Evolutionary conservation across 164 flowering plant genomes (phyloP).

Genomic region (Vitis rotundifolia): DNA sequence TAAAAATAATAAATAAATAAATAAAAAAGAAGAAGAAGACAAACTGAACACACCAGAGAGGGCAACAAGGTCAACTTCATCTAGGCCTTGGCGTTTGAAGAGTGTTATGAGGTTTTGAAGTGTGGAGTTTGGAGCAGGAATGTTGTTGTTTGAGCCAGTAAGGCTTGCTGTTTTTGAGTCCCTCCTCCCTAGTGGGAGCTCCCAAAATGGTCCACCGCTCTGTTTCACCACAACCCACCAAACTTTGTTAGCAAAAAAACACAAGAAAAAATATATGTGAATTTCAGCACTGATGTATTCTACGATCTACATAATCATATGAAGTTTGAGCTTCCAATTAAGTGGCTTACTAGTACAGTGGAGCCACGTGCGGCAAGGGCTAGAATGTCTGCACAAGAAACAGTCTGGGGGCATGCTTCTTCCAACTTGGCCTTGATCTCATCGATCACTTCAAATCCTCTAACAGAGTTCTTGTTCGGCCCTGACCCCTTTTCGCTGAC

Average conservation of each 20-base stretch:
- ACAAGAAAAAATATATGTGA: background rate
- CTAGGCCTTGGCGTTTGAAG: slow-evolving; percentile 80
- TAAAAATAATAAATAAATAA: too few relatives aligned
- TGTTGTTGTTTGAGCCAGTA: slow-evolving; percentile 57
- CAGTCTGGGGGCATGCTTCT: slow-evolving; percentile 73
- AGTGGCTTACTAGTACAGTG: slow-evolving; percentile 57
- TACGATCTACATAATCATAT: too few relatives aligned
- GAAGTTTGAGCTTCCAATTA: too few relatives aligned
- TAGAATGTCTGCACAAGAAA: slow-evolving; percentile 93
- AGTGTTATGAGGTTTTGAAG: slow-evolving; percentile 56
- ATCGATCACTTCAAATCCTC: slow-evolving; percentile 83
- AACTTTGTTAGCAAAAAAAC: too few relatives aligned
- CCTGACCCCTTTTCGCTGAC: slow-evolving; percentile 64
- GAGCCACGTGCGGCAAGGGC: slow-evolving; percentile 86
- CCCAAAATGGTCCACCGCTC: slow-evolving; percentile 92
- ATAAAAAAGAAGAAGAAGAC: background rate
- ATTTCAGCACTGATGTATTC: too few relatives aligned
- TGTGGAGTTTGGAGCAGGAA: slow-evolving; percentile 87
- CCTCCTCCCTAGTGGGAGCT: slow-evolving; percentile 84
- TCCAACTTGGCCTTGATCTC: slow-evolving; percentile 78
- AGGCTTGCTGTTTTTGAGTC: slow-evolving; percentile 87
- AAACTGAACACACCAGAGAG: slow-evolving; percentile 59
- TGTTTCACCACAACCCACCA: slow-evolving; percentile 18
- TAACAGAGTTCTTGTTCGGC: slow-evolving; percentile 72
- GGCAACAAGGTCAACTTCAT: slow-evolving; percentile 80